Conservation (phyloP, 805 yeast species). For the Ogataea siamensis region DNA sequence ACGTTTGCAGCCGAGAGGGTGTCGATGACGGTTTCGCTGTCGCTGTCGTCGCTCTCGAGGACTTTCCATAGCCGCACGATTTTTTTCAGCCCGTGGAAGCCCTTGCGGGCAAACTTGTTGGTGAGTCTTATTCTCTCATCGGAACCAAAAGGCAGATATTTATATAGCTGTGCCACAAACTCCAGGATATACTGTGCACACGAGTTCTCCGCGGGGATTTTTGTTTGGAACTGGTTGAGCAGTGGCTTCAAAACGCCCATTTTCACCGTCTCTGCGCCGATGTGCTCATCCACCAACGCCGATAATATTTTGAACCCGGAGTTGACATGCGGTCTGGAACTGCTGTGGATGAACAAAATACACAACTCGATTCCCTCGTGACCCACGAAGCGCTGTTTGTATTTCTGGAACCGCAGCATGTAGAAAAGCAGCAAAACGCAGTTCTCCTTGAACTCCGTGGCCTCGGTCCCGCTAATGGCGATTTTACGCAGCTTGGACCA, state of each 20-base stretch:
- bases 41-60: slow-evolving; percentile 3
- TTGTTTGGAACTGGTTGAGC: slow-evolving; percentile 15
- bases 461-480: slow-evolving; percentile 5
- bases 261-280: slow-evolving; percentile 7
- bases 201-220: no score
- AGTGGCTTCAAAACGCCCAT: slow-evolving; percentile 18
- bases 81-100: slow-evolving; percentile 12
- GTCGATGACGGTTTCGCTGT: slow-evolving; percentile 4
- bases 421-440: slow-evolving; percentile 13
- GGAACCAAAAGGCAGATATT: slow-evolving; percentile 16
- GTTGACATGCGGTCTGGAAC: slow-evolving; percentile 19
- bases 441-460: slow-evolving; percentile 20
- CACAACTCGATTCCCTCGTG: slow-evolving; percentile 22
- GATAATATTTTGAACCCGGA: slow-evolving; percentile 15
- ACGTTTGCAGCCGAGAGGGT: slow-evolving; percentile 3
- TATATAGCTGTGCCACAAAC: slow-evolving; percentile 16
- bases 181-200: slow-evolving; percentile 5
- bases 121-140: slow-evolving; percentile 23
- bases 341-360: slow-evolving; percentile 13
- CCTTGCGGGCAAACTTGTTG: slow-evolving; percentile 20
- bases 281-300: slow-evolving; percentile 3
- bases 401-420: slow-evolving; percentile 6
- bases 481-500: slow-evolving; percentile 15
- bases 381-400: slow-evolving; percentile 5
- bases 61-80: slow-evolving; percentile 5